Evolutionary conservation across 164 flowering plant species (phyloP).

Genomic region (Chimonanthus praecox): DNA sequence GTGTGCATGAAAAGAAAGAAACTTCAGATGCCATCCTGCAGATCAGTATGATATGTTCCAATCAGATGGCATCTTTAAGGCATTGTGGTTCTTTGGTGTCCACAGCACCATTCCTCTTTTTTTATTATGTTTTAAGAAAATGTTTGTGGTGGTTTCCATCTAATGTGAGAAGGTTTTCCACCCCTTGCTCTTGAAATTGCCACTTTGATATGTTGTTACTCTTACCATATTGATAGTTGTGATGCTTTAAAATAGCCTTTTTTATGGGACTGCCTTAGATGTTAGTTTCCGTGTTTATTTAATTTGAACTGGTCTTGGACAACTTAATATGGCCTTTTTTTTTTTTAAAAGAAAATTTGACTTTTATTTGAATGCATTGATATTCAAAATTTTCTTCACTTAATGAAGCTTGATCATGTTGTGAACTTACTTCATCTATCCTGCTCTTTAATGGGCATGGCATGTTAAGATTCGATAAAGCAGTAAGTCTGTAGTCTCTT

Average conservation of each 20-base stretch:
- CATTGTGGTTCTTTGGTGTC: not conserved
- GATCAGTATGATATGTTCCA: not conserved
- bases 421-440: not conserved
- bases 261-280: not conserved
- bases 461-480: not conserved
- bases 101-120: not conserved
- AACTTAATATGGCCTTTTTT: too few species aligned
- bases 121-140: not conserved
- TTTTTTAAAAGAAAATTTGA: too few species aligned
- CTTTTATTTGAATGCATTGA: not conserved
- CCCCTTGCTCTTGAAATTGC: not conserved
- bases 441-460: not conserved
- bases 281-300: not conserved
- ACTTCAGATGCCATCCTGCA: not conserved
- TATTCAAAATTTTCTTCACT: too few species aligned
- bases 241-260: not conserved
- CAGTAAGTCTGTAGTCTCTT: not conserved
- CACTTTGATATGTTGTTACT: too few species aligned
- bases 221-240: too few species aligned
- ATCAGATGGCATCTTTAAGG: not conserved
- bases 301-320: too few species aligned
- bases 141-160: not conserved
- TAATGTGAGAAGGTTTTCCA: not conserved
- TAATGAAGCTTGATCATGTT: not conserved
- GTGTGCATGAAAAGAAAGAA: not conserved